A percentile compares a stretch with the other conserved stretches of the same genome.
phyloP scores from a whole-genome alignment of 495 filamentous ascomycete genomes.

The Penicillium coffeae region DNA sequence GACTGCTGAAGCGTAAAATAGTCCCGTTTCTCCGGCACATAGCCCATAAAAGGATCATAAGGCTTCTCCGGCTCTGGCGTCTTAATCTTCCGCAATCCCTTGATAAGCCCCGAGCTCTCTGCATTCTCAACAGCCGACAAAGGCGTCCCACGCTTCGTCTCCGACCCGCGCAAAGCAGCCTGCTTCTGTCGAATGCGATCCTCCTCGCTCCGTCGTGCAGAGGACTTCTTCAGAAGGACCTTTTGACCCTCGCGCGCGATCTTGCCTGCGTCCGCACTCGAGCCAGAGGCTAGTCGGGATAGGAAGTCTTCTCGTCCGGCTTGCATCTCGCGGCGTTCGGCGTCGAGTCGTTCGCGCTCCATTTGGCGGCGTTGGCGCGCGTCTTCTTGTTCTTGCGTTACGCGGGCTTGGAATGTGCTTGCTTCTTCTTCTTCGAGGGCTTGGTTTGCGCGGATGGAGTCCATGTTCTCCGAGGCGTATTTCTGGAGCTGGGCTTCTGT shows the following conservation, averaged over 20 bases:
- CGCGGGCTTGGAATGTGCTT: constrained; percentile 50
- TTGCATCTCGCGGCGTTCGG: constrained; percentile 57
- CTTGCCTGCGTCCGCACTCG: constrained; percentile 41
- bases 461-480: constrained; percentile 65
- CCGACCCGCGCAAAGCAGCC: constrained; percentile 37
- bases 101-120: constrained; percentile 51
- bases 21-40: constrained; percentile 58
- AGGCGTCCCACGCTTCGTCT: constrained; percentile 27
- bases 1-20: constrained; percentile 64
- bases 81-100: constrained; percentile 68
- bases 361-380: constrained; percentile 52
- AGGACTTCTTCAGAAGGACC: constrained; percentile 68
- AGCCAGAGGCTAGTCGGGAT: constrained; percentile 47
- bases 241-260: constrained; percentile 54
- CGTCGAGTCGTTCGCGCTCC: constrained; percentile 58
- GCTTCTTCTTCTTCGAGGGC: constrained; percentile 51
- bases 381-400: constrained; percentile 69
- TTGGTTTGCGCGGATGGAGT: constrained; percentile 54
- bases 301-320: constrained; percentile 58
- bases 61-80: constrained; percentile 62
- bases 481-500: constrained; percentile 64
- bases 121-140: constrained; percentile 21
- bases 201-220: constrained; percentile 46
- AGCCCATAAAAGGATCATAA: constrained; percentile 85
- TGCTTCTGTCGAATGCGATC: constrained; percentile 46